Evolutionary conservation across 495 filamentous ascomycete genomes (phyloP), one percentile per base, ranked within the genome.

Genomic region (Daldinia decipiens): DNA sequence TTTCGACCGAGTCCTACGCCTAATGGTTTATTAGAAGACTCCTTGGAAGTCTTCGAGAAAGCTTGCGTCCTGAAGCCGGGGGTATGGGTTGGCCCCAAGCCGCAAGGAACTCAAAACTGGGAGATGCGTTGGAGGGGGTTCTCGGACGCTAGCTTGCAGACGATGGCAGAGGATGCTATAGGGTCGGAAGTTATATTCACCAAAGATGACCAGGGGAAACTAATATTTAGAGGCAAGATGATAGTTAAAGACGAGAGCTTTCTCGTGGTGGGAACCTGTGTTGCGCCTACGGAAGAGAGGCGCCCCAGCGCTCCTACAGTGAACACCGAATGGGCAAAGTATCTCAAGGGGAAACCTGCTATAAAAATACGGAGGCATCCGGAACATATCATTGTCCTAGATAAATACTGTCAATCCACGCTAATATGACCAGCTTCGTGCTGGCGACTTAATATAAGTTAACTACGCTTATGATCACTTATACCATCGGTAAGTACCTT

Each of bases 61-160:
- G 32, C 32, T 6, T 62, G 59, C 32, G 59, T 62, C 45, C 11
- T 62, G 21, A 54, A 54, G 32, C 24, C 47, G 13, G 59, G 59
- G 5, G 21, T 39, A 27, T 62, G 59, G 59, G 59, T 53, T 34
- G 59, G 59, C 13, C 59, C 59, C 12, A 47, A 54, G 8, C 32
- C 59, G 24, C 59, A 13, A 36, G 59, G 59, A 17, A 54, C 50
- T 19, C 59, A 53, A 36, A 27, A 40, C 4, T 62, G 45, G 45
- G 59, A 62, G 59, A 62, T 62, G 59, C 45, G 59, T 11, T 62
- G 59, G 59, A 47, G 59, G 26, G 59, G 59, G 7, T 62, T 62
- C 34, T 62, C 59, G 2, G 47, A 62, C 15, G 32, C 32, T 12
- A 40, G 52, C 32, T 38, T 29, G 15, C 34, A 53, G 17, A 40